These are phyloP conservation scores for Filosporella fistucella DNA, from an alignment of 495 filamentous ascomycete species.

Conservation along the genomic window DNA sequence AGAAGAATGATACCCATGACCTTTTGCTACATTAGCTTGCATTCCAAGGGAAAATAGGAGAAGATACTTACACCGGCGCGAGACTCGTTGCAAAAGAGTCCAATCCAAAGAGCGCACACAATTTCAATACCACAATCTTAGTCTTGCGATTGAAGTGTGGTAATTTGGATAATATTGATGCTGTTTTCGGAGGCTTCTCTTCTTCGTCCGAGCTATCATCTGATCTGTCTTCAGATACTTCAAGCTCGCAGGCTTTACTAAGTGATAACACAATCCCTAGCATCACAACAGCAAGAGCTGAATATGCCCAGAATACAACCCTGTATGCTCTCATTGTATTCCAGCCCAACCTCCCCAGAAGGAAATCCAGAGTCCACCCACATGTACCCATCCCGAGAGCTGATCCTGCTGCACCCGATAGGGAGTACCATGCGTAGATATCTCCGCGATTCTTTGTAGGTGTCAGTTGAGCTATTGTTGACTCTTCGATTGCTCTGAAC, in stretches of 20 bases:
- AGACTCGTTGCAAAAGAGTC: constrained; percentile 80
- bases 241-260: constrained; percentile 56
- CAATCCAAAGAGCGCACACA: constrained; percentile 72
- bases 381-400: constrained; percentile 61
- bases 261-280: constrained; percentile 53
- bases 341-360: constrained; percentile 46
- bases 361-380: constrained; percentile 57
- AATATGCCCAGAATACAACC: constrained; percentile 65
- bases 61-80: constrained; percentile 52
- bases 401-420: constrained; percentile 59
- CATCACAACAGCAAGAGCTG: constrained; percentile 64
- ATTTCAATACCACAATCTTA: constrained; percentile 55
- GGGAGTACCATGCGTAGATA: constrained; percentile 79
- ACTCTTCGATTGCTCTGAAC: constrained; percentile 84
- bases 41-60: neutral
- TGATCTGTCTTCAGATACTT: constrained; percentile 9
- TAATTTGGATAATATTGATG: constrained; percentile 24
- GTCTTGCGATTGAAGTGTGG: constrained; percentile 53
- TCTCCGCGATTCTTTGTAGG: constrained; percentile 56
- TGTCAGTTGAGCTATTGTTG: constrained; percentile 70
- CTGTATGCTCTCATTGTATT: constrained; percentile 57
- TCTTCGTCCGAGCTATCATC: constrained; percentile 17
- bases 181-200: constrained; percentile 18
- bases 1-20: constrained; percentile 72
- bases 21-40: constrained; percentile 23